Evolutionary conservation across 2,329 filamentous ascomycete species (phyloP).

Genomic region (Penicillium sp.): DNA sequence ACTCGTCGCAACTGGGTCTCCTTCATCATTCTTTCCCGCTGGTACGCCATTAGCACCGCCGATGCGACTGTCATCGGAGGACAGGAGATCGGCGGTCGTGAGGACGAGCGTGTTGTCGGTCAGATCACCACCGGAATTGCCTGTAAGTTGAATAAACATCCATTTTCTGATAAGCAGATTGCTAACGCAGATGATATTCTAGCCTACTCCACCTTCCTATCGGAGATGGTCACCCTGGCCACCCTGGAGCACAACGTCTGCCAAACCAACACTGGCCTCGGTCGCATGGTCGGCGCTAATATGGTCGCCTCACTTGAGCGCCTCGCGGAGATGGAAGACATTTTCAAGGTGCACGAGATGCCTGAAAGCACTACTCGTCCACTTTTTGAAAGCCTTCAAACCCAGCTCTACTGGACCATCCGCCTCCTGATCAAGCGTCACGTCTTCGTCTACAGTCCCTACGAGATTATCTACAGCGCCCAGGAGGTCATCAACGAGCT

Average conservation of each 20-base stretch:
- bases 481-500: constrained; percentile 44
- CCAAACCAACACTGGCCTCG: constrained; percentile 38
- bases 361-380: constrained; percentile 28
- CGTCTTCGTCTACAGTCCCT: constrained; percentile 44
- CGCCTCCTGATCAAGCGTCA: constrained; percentile 46
- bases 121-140: constrained; percentile 39
- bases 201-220: constrained; percentile 42
- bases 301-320: constrained; percentile 41
- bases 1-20: constrained; percentile 44
- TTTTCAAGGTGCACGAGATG: constrained; percentile 31
- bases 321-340: constrained; percentile 39
- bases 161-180: background rate
- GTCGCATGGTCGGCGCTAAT: constrained; percentile 40
- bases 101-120: constrained; percentile 42
- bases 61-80: constrained; percentile 41
- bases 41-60: constrained; percentile 45
- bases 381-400: constrained; percentile 41
- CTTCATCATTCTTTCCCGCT: constrained; percentile 42
- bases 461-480: constrained; percentile 44
- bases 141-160: constrained; percentile 32
- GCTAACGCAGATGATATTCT: background rate
- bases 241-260: constrained; percentile 37
- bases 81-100: constrained; percentile 41
- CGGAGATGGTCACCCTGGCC: constrained; percentile 39
- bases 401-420: constrained; percentile 46